A percentile compares a stretch with the other conserved stretches of the same genome.
These are phyloP conservation scores for Candida glucosophila DNA, from an alignment of 1,139 yeast species.

Conservation along the genomic window DNA sequence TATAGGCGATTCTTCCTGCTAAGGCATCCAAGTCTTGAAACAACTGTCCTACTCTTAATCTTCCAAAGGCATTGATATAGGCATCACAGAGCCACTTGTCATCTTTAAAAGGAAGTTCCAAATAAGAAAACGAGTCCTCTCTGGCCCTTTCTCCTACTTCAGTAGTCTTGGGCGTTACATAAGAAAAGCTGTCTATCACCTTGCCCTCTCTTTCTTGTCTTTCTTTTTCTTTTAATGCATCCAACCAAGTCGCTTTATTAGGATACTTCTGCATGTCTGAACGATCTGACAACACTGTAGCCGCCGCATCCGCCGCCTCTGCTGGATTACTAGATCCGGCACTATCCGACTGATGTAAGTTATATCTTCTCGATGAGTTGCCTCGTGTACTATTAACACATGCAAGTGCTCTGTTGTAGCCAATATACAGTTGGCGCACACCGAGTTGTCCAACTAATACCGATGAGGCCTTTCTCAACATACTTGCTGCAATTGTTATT, in stretches of 20 bases:
- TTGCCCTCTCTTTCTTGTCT: slow-evolving; percentile 64
- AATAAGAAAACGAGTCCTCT: slow-evolving; percentile 65
- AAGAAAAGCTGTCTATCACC: slow-evolving; percentile 58
- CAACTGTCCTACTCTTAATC: slow-evolving; percentile 83
- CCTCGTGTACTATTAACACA: no score
- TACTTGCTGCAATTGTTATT: no score
- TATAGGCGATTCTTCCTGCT: slow-evolving; percentile 81
- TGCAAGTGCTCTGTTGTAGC: no score
- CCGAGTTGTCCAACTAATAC: no score
- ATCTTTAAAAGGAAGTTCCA: slow-evolving; percentile 73
- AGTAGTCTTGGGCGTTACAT: slow-evolving; percentile 66
- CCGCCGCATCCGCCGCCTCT: slow-evolving; percentile 62
- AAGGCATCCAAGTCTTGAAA: slow-evolving; percentile 87
- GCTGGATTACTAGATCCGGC: slow-evolving; percentile 37
- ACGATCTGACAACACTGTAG: slow-evolving; percentile 52
- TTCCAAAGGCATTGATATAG: slow-evolving; percentile 80
- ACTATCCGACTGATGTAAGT: slow-evolving; percentile 29
- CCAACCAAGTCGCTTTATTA: slow-evolving; percentile 74
- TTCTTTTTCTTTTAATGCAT: slow-evolving; percentile 69
- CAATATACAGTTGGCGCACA: no score
- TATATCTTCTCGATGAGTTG: slow-evolving; percentile 6
- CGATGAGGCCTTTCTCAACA: no score
- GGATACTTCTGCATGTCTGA: slow-evolving; percentile 27
- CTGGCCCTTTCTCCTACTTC: slow-evolving; percentile 67
- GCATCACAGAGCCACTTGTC: slow-evolving; percentile 80